Evolutionary conservation across 768 basidiomycete genomes (phyloP).

Genomic region (Pleurotus cornucopiae): DNA sequence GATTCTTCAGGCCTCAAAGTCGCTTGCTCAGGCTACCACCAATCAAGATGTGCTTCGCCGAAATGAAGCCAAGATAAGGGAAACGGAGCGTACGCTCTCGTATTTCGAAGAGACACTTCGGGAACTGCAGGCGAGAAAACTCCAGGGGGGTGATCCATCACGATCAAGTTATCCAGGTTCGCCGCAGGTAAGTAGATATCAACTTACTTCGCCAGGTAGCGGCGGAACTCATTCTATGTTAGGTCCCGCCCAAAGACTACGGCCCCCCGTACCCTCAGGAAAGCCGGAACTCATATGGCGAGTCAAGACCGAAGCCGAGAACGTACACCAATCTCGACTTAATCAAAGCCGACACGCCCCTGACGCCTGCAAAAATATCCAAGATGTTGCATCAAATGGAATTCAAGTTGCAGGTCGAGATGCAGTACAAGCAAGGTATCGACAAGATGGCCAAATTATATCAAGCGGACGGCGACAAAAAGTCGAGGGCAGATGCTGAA

Average conservation of each 20-base stretch:
- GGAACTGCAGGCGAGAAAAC: conserved; percentile 77
- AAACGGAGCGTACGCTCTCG: conserved; percentile 76
- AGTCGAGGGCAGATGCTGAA: conserved; percentile 88
- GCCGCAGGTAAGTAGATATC: conserved; percentile 34
- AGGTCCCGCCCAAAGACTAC: conserved; percentile 53
- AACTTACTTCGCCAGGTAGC: neutral
- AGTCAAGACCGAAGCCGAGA: conserved; percentile 49
- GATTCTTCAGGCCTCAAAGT: conserved; percentile 81
- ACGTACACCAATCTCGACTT: conserved; percentile 86
- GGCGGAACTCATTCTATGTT: conserved; percentile 10
- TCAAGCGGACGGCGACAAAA: conserved; percentile 96
- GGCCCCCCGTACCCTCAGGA: conserved; percentile 33
- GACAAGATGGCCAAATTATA: conserved; percentile 99
- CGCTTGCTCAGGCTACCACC: conserved; percentile 74
- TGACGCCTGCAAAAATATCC: conserved; percentile 94
- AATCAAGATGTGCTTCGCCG: conserved; percentile 83
- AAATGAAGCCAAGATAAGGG: conserved; percentile 82
- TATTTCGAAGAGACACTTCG: conserved; percentile 87
- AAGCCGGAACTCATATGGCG: conserved; percentile 14
- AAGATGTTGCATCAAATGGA: conserved; percentile 98
- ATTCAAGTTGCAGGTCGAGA: conserved; percentile 98
- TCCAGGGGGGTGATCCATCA: conserved; percentile 49
- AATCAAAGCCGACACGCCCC: conserved; percentile 95
- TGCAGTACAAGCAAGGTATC: conserved; percentile 96
- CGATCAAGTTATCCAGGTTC: conserved; percentile 44